phyloP scores from a whole-genome alignment of 495 filamentous ascomycete genomes.

The Penicillium egyptiacum region DNA sequence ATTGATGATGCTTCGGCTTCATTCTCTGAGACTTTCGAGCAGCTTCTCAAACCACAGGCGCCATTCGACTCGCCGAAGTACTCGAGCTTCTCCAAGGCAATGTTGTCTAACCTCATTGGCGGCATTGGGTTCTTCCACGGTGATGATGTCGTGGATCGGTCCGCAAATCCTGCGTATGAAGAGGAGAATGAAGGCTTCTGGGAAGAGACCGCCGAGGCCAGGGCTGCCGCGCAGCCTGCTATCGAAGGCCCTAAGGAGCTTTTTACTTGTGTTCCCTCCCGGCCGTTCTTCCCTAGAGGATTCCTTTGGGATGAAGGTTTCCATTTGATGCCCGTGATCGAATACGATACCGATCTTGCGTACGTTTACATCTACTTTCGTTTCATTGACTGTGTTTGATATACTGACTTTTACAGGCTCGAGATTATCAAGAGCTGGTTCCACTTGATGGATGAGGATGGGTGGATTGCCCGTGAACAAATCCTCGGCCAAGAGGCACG shows the following conservation, averaged over 20 bases:
- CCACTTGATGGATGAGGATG: constrained; percentile 91
- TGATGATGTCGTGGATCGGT: constrained; percentile 81
- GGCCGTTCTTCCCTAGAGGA: constrained; percentile 93
- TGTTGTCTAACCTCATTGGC: constrained; percentile 92
- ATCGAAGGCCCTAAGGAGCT: constrained; percentile 85
- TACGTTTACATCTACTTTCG: constrained; percentile 29
- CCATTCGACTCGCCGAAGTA: constrained; percentile 77
- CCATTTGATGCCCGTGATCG: constrained; percentile 85
- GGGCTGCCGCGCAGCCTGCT: constrained; percentile 59
- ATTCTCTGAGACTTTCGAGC: constrained; percentile 73
- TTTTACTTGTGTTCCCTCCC: constrained; percentile 88
- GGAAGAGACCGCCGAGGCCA: constrained; percentile 82
- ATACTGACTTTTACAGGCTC: constrained; percentile 45
- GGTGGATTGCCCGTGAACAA: constrained; percentile 97
- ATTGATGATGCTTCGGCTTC: constrained; percentile 63
- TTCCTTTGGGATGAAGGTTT: constrained; percentile 99
- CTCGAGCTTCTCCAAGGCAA: constrained; percentile 75
- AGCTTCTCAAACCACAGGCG: constrained; percentile 68
- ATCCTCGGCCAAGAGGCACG: constrained; percentile 93
- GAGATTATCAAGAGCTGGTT: constrained; percentile 96
- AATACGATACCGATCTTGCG: constrained; percentile 91
- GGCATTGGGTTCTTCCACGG: constrained; percentile 97
- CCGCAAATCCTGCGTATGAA: constrained; percentile 85
- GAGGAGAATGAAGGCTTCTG: constrained; percentile 98
- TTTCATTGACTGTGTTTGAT: background rate